Percentiles rank a stretch among this genome's conserved stretches.
Evolutionary conservation across 495 filamentous ascomycete species (phyloP).

Genomic region (Cryomyces minteri): DNA sequence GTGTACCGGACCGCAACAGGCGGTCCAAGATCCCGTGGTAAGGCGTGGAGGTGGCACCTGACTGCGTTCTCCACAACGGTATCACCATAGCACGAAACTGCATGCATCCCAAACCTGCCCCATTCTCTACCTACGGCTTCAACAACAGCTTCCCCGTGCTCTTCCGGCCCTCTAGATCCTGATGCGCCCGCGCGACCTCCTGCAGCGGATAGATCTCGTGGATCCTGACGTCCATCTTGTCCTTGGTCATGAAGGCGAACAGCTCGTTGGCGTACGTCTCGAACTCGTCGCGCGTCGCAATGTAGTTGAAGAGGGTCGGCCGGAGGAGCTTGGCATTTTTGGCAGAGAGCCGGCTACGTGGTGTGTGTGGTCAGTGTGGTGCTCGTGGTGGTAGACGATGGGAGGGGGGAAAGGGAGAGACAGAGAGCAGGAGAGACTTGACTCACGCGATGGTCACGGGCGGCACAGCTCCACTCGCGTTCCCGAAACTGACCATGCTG

Average conservation of each 20-base stretch:
- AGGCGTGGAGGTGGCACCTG: too few species aligned
- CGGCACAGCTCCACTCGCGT: slow-evolving; percentile 66
- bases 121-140: slow-evolving; percentile 14
- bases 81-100: too few species aligned
- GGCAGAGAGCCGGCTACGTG: slow-evolving; percentile 30
- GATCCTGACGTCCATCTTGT: slow-evolving; percentile 52
- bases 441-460: slow-evolving; percentile 50
- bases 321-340: slow-evolving; percentile 73
- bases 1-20: too few species aligned
- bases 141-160: slow-evolving; percentile 63
- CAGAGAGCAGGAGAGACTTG: background rate
- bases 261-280: slow-evolving; percentile 53
- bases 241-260: slow-evolving; percentile 47
- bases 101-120: too few species aligned
- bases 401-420: background rate
- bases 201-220: slow-evolving; percentile 70
- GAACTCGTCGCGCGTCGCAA: slow-evolving; percentile 59
- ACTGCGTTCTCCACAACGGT: too few species aligned
- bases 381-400: background rate
- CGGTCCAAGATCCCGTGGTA: too few species aligned
- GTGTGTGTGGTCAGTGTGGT: background rate
- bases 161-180: slow-evolving; percentile 67
- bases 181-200: slow-evolving; percentile 57
- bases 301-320: slow-evolving; percentile 56
- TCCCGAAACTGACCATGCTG: slow-evolving; percentile 71